Evolutionary conservation across 1,284 basidiomycete species (phyloP), one percentile per base, ranked within the genome.

Genomic region (Rhizoctonia solani): DNA sequence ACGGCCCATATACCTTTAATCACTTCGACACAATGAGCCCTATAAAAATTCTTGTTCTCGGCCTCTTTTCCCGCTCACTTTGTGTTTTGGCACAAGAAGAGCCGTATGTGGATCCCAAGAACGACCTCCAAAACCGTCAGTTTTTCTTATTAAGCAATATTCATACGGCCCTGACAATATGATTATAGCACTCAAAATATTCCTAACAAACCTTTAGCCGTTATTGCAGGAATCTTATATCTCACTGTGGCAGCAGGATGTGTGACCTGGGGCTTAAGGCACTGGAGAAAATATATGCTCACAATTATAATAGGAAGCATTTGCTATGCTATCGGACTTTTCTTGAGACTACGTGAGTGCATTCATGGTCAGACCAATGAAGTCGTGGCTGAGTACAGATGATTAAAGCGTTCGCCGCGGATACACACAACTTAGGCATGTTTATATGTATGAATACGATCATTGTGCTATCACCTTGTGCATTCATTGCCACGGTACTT

Each of bases 281-380:
- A 54, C 21, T 34, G 49, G n/a, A 50, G 37, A 6, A 81, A 79
- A 71, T 89, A 81, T 77, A 87, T 89, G 85, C 72, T 84, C 21
- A 77, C 81, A n/a, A 84, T 88, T 81, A 79, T 84, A 11, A 83
- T 89, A 54, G 87, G 87, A 21, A 79, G 79, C 30, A 87, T 83
- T 73, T 82, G 81, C 1, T 73, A 82, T 13, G 68, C 70, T 32
- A 6, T 71, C 3, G 86, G 86, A 23, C 76, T 88, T 52, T 81
- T 76, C 1, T 76, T 77, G 54, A 81, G 86, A 25, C 84, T 80
- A 73, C 19, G 72, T 68, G 39, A n/a, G 34, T 54, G 6, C 13
- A 11, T 13, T 21, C 29, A 6, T 34, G 27, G n/a, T 34, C 29
- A 3, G 23, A 16, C 16, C 16, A 44, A n/a, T 27, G 0, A 4